These are phyloP conservation scores for Alternaria gansuensis DNA, from an alignment of 2,329 filamentous ascomycete genomes.

Conservation along the genomic window DNA sequence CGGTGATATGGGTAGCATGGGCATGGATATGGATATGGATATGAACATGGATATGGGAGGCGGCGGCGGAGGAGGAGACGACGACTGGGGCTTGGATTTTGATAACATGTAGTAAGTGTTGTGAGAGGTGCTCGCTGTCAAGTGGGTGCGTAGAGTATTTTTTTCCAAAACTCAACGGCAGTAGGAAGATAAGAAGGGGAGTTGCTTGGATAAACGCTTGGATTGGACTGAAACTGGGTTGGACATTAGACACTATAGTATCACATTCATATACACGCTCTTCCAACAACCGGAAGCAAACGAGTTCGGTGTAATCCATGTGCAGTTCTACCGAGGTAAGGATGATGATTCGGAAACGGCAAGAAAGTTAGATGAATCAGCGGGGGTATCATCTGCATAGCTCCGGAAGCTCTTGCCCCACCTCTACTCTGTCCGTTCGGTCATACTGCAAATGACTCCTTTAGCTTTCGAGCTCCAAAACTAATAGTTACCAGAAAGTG, in stretches of 20 bases:
- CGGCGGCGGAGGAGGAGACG: slow-evolving; percentile 44
- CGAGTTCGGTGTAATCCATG: not conserved
- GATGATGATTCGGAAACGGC: not conserved
- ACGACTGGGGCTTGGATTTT: slow-evolving; percentile 56
- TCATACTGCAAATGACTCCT: not conserved
- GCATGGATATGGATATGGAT: slow-evolving; percentile 35
- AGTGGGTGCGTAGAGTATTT: not conserved
- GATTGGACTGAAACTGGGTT: not conserved
- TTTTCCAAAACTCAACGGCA: not conserved
- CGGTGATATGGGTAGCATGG: slow-evolving; percentile 42
- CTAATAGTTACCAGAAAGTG: no score
- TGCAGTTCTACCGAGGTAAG: slow-evolving; percentile 7
- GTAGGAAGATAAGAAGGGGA: not conserved
- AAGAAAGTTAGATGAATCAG: slow-evolving; percentile 5
- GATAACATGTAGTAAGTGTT: slow-evolving; percentile 44
- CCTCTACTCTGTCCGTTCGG: not conserved
- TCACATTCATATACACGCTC: not conserved
- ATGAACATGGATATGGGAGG: slow-evolving; percentile 42
- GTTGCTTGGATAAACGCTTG: not conserved
- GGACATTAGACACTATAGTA: not conserved
- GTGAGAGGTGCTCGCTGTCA: not conserved
- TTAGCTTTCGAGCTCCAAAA: not conserved
- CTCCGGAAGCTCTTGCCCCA: slow-evolving; percentile 9
- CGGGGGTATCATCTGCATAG: not conserved
- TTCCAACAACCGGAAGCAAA: not conserved